phyloP scores from a whole-genome alignment of 1,284 basidiomycete species.

The Leccinum angustisporum region DNA sequence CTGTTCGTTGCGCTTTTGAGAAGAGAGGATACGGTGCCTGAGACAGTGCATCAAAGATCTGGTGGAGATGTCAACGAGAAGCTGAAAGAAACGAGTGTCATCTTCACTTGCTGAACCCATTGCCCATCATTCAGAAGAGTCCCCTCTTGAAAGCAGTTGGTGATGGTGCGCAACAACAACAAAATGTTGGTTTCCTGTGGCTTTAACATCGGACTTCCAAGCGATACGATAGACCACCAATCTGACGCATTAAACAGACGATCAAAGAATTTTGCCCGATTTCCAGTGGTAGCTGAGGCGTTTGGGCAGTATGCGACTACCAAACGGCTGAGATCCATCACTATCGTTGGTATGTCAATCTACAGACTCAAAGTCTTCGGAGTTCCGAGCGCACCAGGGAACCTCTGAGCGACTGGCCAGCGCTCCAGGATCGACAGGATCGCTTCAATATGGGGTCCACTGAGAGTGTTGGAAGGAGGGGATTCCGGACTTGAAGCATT shows the following conservation, averaged over 20 bases:
- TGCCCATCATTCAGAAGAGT: slow-evolving; percentile 41
- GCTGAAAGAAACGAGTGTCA: background rate
- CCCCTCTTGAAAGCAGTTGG: slow-evolving; percentile 75
- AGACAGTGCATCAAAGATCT: slow-evolving; percentile 58
- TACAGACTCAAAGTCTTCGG: background rate
- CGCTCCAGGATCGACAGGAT: slow-evolving; percentile 67
- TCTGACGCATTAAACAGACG: slow-evolving; percentile 69
- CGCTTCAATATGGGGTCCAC: slow-evolving; percentile 55
- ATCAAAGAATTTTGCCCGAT: slow-evolving; percentile 56
- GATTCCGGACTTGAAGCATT: slow-evolving; percentile 43
- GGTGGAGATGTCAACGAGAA: slow-evolving; percentile 9
- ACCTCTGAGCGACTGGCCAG: slow-evolving; percentile 81
- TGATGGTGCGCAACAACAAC: slow-evolving; percentile 78
- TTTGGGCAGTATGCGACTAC: slow-evolving; percentile 67
- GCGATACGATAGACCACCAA: slow-evolving; percentile 53
- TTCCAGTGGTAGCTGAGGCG: slow-evolving; percentile 44
- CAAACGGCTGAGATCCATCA: slow-evolving; percentile 85
- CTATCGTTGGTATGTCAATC: slow-evolving; percentile 39
- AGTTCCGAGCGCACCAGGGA: slow-evolving; percentile 62
- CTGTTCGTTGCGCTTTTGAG: slow-evolving; percentile 70
- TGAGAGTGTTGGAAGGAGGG: slow-evolving; percentile 36
- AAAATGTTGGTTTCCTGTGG: slow-evolving; percentile 82
- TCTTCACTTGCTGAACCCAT: slow-evolving; percentile 53
- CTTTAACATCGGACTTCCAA: slow-evolving; percentile 59
- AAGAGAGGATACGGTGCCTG: slow-evolving; percentile 54